phyloP scores from a whole-genome alignment of 2,329 filamentous ascomycete genomes.

The Colletotrichum sp. region DNA sequence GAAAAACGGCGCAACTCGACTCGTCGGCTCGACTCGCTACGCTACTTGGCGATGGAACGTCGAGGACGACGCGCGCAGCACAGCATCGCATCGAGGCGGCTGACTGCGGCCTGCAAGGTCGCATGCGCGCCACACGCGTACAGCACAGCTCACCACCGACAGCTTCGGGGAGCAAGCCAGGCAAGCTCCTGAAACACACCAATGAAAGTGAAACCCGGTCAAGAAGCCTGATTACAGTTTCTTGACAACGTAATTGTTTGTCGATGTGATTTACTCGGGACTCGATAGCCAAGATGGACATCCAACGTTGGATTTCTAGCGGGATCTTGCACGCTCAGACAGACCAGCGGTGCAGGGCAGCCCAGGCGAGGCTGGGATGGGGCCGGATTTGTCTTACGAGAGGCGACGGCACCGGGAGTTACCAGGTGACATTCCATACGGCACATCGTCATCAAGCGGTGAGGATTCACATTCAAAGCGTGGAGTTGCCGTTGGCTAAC shows the following conservation, averaged over 20 bases:
- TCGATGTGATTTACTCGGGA: background rate
- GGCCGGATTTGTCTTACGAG: constrained; percentile 1
- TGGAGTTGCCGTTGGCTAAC: constrained; percentile 18
- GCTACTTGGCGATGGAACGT: constrained; percentile 10
- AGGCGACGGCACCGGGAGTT: background rate
- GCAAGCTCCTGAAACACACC: constrained; percentile 13
- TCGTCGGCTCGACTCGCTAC: background rate
- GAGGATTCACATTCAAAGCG: constrained; percentile 6
- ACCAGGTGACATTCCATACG: constrained; percentile 15
- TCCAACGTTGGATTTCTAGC: background rate
- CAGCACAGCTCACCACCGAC: background rate
- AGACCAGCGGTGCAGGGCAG: background rate
- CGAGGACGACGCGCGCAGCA: background rate
- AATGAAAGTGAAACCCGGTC: constrained; percentile 15
- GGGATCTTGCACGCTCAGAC: background rate
- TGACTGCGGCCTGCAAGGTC: background rate
- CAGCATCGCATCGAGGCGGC: constrained; percentile 10
- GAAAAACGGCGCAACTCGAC: background rate
- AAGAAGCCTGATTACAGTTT: background rate
- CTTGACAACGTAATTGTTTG: background rate
- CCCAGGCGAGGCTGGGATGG: constrained; percentile 2
- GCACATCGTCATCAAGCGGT: constrained; percentile 19
- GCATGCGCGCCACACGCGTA: constrained; percentile 5
- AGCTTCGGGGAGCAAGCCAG: background rate
- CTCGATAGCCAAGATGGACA: background rate